Evolutionary conservation across 495 filamentous ascomycete species (phyloP).

Genomic region (Penicillium dipodomyicola): DNA sequence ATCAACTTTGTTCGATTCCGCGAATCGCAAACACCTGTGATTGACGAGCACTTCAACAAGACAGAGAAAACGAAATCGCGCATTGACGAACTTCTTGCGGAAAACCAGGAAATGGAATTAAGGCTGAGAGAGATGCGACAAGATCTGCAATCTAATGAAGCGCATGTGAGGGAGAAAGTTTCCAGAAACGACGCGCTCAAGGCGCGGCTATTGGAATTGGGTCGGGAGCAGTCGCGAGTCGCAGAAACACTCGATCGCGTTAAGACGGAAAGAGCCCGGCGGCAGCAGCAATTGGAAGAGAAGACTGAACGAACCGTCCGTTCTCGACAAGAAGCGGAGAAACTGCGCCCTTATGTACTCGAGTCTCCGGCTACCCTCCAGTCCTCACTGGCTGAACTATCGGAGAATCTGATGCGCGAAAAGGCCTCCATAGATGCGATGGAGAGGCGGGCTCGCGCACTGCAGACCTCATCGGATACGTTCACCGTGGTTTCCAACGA

Average conservation of each 20-base stretch:
- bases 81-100: conserved; percentile 79
- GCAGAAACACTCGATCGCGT: conserved; percentile 73
- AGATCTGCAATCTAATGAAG: conserved; percentile 72
- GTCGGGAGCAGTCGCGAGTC: conserved; percentile 72
- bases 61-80: conserved; percentile 77
- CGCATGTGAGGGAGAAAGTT: conserved; percentile 74
- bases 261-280: conserved; percentile 65
- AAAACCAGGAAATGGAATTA: conserved; percentile 82
- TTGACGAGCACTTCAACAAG: conserved; percentile 90
- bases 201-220: conserved; percentile 70
- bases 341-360: conserved; percentile 85
- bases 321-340: conserved; percentile 73
- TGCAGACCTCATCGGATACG: conserved; percentile 90
- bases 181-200: conserved; percentile 82
- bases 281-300: conserved; percentile 73
- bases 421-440: conserved; percentile 81
- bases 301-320: conserved; percentile 63
- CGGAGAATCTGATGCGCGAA: conserved; percentile 68
- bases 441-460: conserved; percentile 77
- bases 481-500: conserved; percentile 81
- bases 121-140: conserved; percentile 77
- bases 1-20: conserved; percentile 99
- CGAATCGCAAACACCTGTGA: conserved; percentile 78
- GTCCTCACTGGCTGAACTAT: conserved; percentile 75
- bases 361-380: conserved; percentile 83